Base-by-base conservation (phyloP, 1,139 yeast genomes). In the Geotrichum europaeum region DNA sequence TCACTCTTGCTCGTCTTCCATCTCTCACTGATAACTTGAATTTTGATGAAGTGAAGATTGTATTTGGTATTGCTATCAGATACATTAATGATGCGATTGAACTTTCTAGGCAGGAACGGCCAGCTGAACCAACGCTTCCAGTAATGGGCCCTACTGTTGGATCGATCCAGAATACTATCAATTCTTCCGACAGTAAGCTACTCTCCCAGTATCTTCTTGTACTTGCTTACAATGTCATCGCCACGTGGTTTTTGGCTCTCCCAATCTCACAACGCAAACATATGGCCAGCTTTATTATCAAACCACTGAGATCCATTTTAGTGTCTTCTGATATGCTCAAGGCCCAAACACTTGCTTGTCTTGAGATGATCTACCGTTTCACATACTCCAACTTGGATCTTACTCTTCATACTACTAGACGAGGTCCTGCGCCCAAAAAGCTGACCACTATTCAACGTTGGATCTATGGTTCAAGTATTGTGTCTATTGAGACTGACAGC, bases 51-150 rank as follows among this genome's bases (percentile, higher is more conserved):
- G 87, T 81, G 70, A 86, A 85, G 66, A 78, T 92, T 56, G 89
- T 90, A 0, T 88, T 89, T 75, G 96, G 89, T 0, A 87, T 89
- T 70, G 87, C 92, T 0, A 87, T 89, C 75, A 86, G 86, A 67
- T 87, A 85, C 68, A 86, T 89, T 61, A 89, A 87, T 68, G 86
- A 84, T 68, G 84, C 91, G 1, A 79, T 81, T 60, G 90, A 87
- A 67, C 72, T 79, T 58, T 65, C 67, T 30, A 64, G 64, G 49
- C 65, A 70, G 55, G 63, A 65, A 5, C 79, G 61, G 74, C 74
- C 32, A 82, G 81, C 1, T 69, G 69, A 13, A 74, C 74, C 45
- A 79, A 75, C 30, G 68, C 83, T 87, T 0, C 83, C 87, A 0
- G 61, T 55, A 15, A 62, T 64, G 20, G 64, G 60, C 34, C 58